Evolutionary conservation across 2,329 filamentous ascomycete species (phyloP), one percentile per base, ranked within the genome.

Genomic region (Fusarium scirpi): DNA sequence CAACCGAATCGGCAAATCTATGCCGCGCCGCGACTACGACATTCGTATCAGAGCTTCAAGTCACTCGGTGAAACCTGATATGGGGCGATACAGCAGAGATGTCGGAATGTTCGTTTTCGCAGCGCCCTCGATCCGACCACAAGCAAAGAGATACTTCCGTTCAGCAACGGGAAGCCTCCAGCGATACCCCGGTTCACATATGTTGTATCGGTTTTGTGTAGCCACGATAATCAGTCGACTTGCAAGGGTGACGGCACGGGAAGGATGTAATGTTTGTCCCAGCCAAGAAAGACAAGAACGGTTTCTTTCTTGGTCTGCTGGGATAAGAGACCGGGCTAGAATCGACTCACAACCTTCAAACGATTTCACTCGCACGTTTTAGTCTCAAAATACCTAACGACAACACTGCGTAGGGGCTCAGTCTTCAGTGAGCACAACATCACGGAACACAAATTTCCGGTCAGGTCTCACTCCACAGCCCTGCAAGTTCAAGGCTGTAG

Each of bases 181-280:
- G 18, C 32, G 30, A 20, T 25, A 61, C 25, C 38, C 44, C 22
- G 22, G 38, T 18, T 24, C n/a, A 32, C 34, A 15, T 46, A 41
- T 46, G 51, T 41, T 57, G 58, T 45, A 58, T 34, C 27, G 18
- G 24, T n/a, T 16, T 25, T 46, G 40, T 56, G 43, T 30, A 30
- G 48, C 32, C 53, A 56, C 53, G 44, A 51, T 29, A 49, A 49
- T 62, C 48, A 46, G 56, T n/a, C 43, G 32, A 66, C 32, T 46
- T 62, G 45, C 55, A 46, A 49, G 63, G 56, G 30, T 58, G 30
- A 25, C 20, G 11, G 34, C 18, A 40, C 25, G 44, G n/a, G 30
- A 53, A 67, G 49, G 48, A 47, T 55, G 34, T 46, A 9, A 25
- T 16, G 60, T 30, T 45, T 54, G 46, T 32, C 22, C 41, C n/a